These are phyloP conservation scores for Gossypium turneri DNA, from an alignment of 345 rosid genomes.

Conservation along the genomic window DNA sequence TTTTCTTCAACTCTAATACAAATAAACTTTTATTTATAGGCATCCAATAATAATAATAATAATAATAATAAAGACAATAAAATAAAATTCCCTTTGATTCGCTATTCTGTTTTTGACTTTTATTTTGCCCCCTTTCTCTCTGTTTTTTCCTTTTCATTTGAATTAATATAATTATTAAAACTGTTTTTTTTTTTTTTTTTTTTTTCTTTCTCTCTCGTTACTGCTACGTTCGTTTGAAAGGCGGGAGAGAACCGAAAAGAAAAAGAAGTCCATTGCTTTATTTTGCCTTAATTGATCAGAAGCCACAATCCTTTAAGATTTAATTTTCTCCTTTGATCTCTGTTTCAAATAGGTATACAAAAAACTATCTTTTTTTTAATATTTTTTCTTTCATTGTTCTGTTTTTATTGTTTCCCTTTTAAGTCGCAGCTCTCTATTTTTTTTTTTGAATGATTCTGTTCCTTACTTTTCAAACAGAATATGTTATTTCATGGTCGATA, in stretches of 20 bases:
- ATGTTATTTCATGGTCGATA: not conserved
- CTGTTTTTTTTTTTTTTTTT: not conserved
- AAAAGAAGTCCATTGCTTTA: not conserved
- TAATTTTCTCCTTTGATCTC: not conserved
- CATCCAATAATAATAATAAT: too few species aligned
- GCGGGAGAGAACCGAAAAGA: slow-evolving; percentile 8
- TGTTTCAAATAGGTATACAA: not conserved
- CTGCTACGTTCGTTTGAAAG: not conserved
- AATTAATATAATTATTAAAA: not conserved
- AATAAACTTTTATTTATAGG: too few species aligned
- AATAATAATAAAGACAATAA: not conserved
- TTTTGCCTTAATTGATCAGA: not conserved
- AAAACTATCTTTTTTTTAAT: too few species aligned
- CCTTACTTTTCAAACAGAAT: not conserved
- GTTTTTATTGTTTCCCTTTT: not conserved
- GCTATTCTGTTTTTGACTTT: not conserved
- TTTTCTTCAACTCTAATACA: too few species aligned
- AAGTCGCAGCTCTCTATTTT: not conserved
- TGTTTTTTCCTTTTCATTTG: not conserved
- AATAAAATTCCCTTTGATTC: not conserved
- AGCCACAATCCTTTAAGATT: not conserved
- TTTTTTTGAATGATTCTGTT: not conserved
- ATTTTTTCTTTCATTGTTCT: not conserved
- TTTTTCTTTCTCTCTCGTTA: not conserved
- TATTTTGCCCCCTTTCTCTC: not conserved